phyloP scores from a whole-genome alignment of 2,329 filamentous ascomycete genomes.

The Cytospora mali region DNA sequence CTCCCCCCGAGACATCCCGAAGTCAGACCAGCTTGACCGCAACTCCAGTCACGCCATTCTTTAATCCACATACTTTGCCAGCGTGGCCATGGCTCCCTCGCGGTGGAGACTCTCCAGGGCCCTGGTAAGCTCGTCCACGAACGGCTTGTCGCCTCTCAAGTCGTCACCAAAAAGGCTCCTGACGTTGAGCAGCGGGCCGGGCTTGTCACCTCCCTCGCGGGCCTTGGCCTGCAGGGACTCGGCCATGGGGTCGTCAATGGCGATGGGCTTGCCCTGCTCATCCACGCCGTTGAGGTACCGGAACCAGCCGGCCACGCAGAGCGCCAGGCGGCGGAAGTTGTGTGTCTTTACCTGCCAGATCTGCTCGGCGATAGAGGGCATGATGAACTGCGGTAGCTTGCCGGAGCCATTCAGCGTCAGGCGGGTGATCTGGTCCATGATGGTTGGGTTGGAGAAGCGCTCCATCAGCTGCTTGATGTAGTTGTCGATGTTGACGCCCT shows the following conservation, averaged over 20 bases:
- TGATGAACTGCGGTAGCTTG: constrained; percentile 57
- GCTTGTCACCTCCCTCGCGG: constrained; percentile 45
- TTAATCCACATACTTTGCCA: constrained; percentile 50
- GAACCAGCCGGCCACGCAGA: constrained; percentile 54
- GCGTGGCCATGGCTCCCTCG: constrained; percentile 52
- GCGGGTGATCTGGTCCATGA: constrained; percentile 57
- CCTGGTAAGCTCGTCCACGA: constrained; percentile 49
- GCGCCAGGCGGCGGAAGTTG: constrained; percentile 51
- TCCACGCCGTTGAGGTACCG: constrained; percentile 53
- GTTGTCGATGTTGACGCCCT: constrained; percentile 52
- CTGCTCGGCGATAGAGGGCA: constrained; percentile 49
- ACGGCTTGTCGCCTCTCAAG: constrained; percentile 50
- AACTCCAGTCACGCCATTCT: neutral
- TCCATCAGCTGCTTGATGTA: constrained; percentile 57
- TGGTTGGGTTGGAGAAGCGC: constrained; percentile 59
- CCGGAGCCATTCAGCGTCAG: constrained; percentile 55
- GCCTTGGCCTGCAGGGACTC: constrained; percentile 51
- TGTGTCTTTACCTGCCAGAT: constrained; percentile 47
- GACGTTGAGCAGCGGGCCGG: constrained; percentile 47
- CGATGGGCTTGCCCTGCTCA: constrained; percentile 46
- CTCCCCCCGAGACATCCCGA: neutral
- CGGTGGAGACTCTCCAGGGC: constrained; percentile 50
- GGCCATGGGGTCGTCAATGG: constrained; percentile 51
- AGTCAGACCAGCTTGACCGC: neutral
- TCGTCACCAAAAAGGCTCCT: constrained; percentile 55